These are phyloP conservation scores for Heimioporus punctisporus DNA, from an alignment of 1,284 basidiomycete genomes.

Conservation along the genomic window DNA sequence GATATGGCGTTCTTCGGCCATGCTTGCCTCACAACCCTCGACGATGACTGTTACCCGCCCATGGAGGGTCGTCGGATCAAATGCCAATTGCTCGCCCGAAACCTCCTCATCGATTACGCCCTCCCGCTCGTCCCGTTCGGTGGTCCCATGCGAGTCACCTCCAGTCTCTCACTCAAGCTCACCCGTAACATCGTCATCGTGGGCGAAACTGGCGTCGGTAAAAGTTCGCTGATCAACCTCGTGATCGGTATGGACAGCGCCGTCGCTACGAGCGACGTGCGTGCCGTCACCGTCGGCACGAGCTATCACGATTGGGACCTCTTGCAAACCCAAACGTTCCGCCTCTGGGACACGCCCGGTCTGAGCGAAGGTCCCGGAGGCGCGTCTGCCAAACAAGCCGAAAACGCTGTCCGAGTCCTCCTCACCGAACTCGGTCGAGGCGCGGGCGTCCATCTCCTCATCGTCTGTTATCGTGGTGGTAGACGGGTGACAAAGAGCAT, in stretches of 20 bases:
- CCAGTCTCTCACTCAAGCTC: conserved; percentile 17
- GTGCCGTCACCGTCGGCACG: conserved; percentile 21
- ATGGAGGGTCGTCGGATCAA: conserved; percentile 15
- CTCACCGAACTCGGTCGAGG: conserved; percentile 23
- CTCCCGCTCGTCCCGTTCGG: conserved; percentile 15
- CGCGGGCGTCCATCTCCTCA: conserved; percentile 25
- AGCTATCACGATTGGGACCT: conserved; percentile 25
- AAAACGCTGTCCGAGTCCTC: conserved; percentile 20
- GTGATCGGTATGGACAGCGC: conserved; percentile 17
- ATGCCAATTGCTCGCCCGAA: conserved; percentile 20
- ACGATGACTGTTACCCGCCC: conserved; percentile 19
- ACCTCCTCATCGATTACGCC: conserved; percentile 22
- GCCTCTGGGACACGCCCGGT: conserved; percentile 32
- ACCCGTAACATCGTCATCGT: conserved; percentile 26
- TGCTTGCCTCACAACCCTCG: conserved; percentile 26
- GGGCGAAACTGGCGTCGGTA: conserved; percentile 27
- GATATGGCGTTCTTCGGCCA: conserved; percentile 21
- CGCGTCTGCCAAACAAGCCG: conserved; percentile 15
- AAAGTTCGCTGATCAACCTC: conserved; percentile 27
- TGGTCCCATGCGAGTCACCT: background rate
- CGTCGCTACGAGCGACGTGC: conserved; percentile 14
- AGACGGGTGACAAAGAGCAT: conserved; percentile 19
- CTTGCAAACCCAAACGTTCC: conserved; percentile 20
- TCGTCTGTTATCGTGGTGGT: conserved; percentile 26
- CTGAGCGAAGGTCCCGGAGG: conserved; percentile 22